phyloP scores from a whole-genome alignment of 2,329 filamentous ascomycete species.

The Pseudomassariella vexata region DNA sequence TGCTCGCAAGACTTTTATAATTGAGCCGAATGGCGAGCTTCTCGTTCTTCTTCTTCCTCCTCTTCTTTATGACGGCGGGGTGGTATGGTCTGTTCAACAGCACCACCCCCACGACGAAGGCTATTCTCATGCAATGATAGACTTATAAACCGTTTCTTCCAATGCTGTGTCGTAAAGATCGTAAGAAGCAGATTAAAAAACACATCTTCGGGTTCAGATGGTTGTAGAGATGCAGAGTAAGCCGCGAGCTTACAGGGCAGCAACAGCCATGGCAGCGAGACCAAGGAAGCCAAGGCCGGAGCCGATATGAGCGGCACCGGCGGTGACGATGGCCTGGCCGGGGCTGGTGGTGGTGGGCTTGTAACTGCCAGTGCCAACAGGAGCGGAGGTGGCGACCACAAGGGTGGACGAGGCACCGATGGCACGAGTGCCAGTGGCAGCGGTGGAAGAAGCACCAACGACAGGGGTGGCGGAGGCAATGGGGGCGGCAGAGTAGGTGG shows the following conservation, averaged over 20 bases:
- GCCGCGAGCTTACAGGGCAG: constrained; percentile 36
- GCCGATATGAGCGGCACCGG: constrained; percentile 27
- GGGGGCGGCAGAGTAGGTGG: constrained; percentile 18
- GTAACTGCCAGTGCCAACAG: constrained; percentile 26
- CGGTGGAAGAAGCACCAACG: constrained; percentile 14
- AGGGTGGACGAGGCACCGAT: constrained; percentile 25
- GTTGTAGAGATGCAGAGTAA: constrained; percentile 11
- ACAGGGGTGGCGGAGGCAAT: constrained; percentile 24
- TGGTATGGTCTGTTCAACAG: no score
- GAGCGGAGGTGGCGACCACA: constrained; percentile 28
- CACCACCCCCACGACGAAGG: no score
- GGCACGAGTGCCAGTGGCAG: constrained; percentile 14
- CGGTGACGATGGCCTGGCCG: constrained; percentile 22
- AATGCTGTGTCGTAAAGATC: constrained; percentile 43
- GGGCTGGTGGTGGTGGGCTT: constrained; percentile 13
- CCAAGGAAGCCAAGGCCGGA: constrained; percentile 40
- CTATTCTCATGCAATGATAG: no score
- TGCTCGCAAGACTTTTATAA: no score
- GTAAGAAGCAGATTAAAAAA: constrained; percentile 44
- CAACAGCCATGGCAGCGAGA: constrained; percentile 36
- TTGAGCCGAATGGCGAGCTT: no score
- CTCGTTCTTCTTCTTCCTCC: no score
- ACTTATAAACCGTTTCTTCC: constrained; percentile 1
- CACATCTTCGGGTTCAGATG: constrained; percentile 13
- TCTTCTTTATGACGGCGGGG: no score